Evolutionary conservation across 192 early-diverging fungal species (phyloP), one percentile per base, ranked within the genome.

Genomic region (Podila horticola): DNA sequence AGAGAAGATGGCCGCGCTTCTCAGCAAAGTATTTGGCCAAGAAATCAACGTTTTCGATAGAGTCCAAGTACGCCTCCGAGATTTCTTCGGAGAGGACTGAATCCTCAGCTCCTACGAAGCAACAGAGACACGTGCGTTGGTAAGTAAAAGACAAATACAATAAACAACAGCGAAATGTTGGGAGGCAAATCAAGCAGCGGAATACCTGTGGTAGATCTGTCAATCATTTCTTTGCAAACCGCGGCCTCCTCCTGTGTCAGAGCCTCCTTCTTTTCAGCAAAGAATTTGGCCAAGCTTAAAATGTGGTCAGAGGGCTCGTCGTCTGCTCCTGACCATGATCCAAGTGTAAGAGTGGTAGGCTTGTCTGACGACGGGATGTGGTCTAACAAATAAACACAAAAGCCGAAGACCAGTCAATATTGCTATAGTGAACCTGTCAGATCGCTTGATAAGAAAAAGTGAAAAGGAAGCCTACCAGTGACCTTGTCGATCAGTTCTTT

Each of bases 251-350:
- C 24, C 24, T 9, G 52, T 3, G 52, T 55, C 52, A 55, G 52
- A 55, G 52, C 24, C n/a, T 26, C 52, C 52, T 20, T 22, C 24
- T n/a, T 55, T 11, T 55, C 52, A 10, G 52, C 24, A 26, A 55
- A 55, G 24, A 55, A 55, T 55, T 24, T 26, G 24, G 52, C 52
- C 20, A 55, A 12, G 20, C 24, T 55, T n/a, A n/a, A 26, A 24
- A 55, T n/a, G 6, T 55, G 24, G 52, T 55, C 52, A 3, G 52
- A 55, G n/a, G 52, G 22, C 17, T 55, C 20, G 24, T 55, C 24
- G 52, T 55, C 52, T 24, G 52, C 52, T n/a, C 52, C 24, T n/a
- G 24, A 55, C 52, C 52, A 55, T 55, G 52, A 55, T 55, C 52
- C 52, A n/a, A 55, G 17, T 24, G 52, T 24, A 20, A 55, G n/a